Conservation (phyloP, 805 yeast species). For the Myxozyma melibiosi region DNA sequence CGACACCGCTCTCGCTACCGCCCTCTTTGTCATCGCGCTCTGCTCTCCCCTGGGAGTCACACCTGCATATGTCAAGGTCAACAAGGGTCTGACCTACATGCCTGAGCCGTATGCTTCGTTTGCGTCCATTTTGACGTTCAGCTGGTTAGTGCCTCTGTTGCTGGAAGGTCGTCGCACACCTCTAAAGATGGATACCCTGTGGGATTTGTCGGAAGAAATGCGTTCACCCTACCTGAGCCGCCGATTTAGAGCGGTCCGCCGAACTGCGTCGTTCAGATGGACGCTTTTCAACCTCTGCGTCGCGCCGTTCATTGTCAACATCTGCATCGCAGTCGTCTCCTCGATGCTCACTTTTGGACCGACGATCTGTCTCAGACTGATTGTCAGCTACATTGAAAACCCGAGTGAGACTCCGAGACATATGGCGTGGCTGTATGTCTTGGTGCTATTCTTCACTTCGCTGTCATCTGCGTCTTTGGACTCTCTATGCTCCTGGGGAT, state of each 20-base stretch:
- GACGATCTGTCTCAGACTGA: slow-evolving; percentile 69
- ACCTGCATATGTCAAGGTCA: slow-evolving; percentile 38
- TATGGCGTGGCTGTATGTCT: slow-evolving; percentile 70
- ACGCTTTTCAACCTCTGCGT: slow-evolving; percentile 54
- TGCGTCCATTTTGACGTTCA: slow-evolving; percentile 62
- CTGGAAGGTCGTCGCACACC: slow-evolving; percentile 61
- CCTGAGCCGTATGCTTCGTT: slow-evolving; percentile 71
- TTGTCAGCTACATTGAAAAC: slow-evolving; percentile 80
- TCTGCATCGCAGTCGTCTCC: slow-evolving; percentile 65
- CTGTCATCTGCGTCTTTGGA: slow-evolving; percentile 52
- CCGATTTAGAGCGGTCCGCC: slow-evolving; percentile 58
- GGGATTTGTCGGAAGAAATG: slow-evolving; percentile 62
- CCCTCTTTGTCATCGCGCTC: slow-evolving; percentile 47
- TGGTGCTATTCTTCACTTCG: slow-evolving; percentile 58
- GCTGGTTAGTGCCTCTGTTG: slow-evolving; percentile 75
- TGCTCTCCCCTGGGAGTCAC: slow-evolving; percentile 13
- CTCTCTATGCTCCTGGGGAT: slow-evolving; percentile 81
- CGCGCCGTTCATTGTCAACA: slow-evolving; percentile 52
- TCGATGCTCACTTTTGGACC: slow-evolving; percentile 70
- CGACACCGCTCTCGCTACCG: slow-evolving; percentile 47
- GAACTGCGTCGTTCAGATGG: slow-evolving; percentile 46
- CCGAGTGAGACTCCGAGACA: slow-evolving; percentile 60
- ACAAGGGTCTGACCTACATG: slow-evolving; percentile 59
- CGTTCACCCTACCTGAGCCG: background rate
- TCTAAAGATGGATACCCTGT: slow-evolving; percentile 64